These are phyloP conservation scores for Phanerochaete carnosa DNA, from an alignment of 768 basidiomycete genomes.

Conservation along the genomic window DNA sequence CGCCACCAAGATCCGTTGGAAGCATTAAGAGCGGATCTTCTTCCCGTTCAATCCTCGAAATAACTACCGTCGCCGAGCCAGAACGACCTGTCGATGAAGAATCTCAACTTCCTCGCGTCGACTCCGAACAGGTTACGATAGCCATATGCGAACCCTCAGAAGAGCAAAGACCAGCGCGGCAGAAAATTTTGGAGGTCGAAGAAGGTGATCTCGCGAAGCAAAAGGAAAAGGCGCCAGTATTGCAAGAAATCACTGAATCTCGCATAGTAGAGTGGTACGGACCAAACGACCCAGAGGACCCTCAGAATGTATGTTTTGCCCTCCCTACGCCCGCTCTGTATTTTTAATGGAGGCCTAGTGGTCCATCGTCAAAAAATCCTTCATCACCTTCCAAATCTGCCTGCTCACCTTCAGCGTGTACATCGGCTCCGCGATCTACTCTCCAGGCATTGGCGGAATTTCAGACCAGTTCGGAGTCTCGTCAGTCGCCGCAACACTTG, in stretches of 20 bases:
- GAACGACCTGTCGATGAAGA: not conserved
- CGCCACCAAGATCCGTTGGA: not conserved
- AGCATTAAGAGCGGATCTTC: not conserved
- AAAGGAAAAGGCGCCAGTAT: not conserved
- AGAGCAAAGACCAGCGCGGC: not conserved
- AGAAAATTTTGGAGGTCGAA: not conserved
- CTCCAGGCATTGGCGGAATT: constrained; percentile 25
- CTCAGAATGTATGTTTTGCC: constrained; percentile 15
- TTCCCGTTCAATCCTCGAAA: not conserved
- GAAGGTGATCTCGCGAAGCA: not conserved
- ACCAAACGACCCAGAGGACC: constrained; percentile 26
- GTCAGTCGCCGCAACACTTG: constrained; percentile 26
- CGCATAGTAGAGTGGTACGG: constrained; percentile 25
- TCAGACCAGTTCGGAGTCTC: constrained; percentile 26
- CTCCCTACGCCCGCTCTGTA: not conserved
- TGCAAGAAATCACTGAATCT: not conserved
- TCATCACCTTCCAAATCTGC: constrained; percentile 30
- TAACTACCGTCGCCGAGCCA: not conserved
- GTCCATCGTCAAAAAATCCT: constrained; percentile 26
- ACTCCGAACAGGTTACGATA: not conserved
- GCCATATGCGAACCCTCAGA: not conserved
- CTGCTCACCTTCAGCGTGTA: constrained; percentile 32
- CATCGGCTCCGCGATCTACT: constrained; percentile 34
- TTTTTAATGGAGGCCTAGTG: constrained; percentile 16
- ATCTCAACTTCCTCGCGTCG: not conserved